These are phyloP conservation scores for Cercospora sp. DNA, from an alignment of 2,329 filamentous ascomycete species.

Conservation along the genomic window DNA sequence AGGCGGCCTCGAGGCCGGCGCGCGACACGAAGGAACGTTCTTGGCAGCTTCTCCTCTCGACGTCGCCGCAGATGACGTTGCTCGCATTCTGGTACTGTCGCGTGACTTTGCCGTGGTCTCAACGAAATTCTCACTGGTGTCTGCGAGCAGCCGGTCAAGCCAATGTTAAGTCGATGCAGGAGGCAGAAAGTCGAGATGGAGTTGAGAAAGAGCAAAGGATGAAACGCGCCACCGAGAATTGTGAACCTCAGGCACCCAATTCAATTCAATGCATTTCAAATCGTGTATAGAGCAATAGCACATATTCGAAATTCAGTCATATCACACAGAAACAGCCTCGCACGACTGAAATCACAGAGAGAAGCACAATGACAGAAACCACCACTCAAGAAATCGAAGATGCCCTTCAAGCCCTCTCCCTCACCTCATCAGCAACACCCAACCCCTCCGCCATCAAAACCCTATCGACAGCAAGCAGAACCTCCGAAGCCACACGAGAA, in stretches of 20 bases:
- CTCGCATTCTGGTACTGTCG: not conserved
- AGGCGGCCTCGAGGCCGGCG: not conserved
- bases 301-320: not conserved
- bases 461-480: constrained; percentile 30
- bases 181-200: not conserved
- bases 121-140: not conserved
- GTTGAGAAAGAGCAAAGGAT: not conserved
- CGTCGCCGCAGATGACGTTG: constrained; percentile 14
- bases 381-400: not conserved
- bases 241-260: not conserved
- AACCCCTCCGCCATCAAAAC: constrained; percentile 14
- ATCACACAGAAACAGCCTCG: not conserved
- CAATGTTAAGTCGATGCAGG: not conserved
- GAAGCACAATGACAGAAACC: not conserved
- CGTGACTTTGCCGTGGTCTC: not conserved
- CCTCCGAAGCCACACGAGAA: constrained; percentile 16
- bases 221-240: not conserved
- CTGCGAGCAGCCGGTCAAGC: not conserved
- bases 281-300: not conserved
- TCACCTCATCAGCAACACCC: not conserved
- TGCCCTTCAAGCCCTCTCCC: not conserved
- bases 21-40: constrained; percentile 4
- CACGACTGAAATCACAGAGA: not conserved
- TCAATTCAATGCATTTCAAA: not conserved
- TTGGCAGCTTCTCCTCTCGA: constrained; percentile 7